Evolutionary conservation across 768 basidiomycete species (phyloP), one percentile per base, ranked within the genome.

Genomic region (Punctularia strigosozonata): DNA sequence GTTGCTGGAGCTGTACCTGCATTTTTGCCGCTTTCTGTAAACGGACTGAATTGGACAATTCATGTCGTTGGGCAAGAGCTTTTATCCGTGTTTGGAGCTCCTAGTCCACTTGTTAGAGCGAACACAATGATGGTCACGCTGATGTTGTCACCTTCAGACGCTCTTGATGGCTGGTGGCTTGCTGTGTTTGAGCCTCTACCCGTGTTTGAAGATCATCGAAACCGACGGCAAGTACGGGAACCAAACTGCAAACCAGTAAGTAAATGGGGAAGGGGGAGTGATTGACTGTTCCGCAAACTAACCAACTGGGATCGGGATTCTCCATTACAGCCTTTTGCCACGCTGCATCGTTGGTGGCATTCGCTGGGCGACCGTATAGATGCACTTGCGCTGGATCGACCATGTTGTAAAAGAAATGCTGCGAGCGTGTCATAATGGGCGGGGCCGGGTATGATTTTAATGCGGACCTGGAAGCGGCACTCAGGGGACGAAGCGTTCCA

Each of bases 321-420:
- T 88, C 86, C 36, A 73, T 63, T 1, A 75, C 61, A 5, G 87
- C 87, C 52, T 80, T 80, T 50, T 81, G 73, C 87, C 87, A 90
- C 31, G 78, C 48, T 6, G 63, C 63, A 31, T 87, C 82, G 34
- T 84, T 79, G 4, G 71, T 69, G 10, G 77, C 77, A 48, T 85
- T 85, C 12, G 65, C 54, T 10, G 88, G 87, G 13, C 82, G 75
- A 5, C 71, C 77, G 45, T 84, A 91, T 37, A 77, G 47, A 20
- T 61, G 64, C 3, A 82, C 73, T 46, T 78, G 67, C 4, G 61
- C 63, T 0, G 84, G 82, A 48, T 82, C 76, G 4, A 89, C 84
- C 12, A 85, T 61, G 48, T 89, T 90, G 55, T 91, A 90, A 48
- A 91, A 91, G 45, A 74, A 75, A 46, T 85, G 73, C 86, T 89